phyloP scores from a whole-genome alignment of 768 basidiomycete genomes.

The Pisolithus orientalis region DNA sequence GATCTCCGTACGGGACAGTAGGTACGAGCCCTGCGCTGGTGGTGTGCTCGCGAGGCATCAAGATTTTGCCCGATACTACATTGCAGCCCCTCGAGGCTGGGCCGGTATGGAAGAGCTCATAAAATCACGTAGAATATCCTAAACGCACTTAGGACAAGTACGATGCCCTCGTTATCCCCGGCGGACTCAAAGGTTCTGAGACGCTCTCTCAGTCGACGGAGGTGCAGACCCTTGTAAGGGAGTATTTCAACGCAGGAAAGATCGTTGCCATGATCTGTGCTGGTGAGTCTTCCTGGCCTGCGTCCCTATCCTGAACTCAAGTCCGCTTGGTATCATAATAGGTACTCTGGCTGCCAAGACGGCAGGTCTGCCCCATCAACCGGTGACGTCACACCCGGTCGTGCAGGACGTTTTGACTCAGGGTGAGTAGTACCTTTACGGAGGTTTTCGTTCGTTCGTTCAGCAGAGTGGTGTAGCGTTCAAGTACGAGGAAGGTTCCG shows the following conservation, averaged over 20 bases:
- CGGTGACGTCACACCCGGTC: constrained; percentile 74
- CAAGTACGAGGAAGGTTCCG: constrained; percentile 66
- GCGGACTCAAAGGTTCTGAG: constrained; percentile 73
- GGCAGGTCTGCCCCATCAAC: constrained; percentile 53
- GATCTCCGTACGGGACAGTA: constrained; percentile 18
- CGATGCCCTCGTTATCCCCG: constrained; percentile 69
- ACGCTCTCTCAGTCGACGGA: constrained; percentile 53
- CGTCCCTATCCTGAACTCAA: too few species aligned
- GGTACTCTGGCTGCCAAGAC: constrained; percentile 67
- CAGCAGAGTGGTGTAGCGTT: constrained; percentile 40
- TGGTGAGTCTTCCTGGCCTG: constrained; percentile 34
- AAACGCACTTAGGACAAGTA: constrained; percentile 44
- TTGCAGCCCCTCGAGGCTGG: constrained; percentile 40
- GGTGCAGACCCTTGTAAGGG: constrained; percentile 58
- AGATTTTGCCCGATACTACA: constrained; percentile 59
- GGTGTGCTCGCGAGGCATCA: constrained; percentile 67
- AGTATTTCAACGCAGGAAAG: constrained; percentile 34
- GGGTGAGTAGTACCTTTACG: constrained; percentile 28
- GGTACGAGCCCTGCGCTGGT: constrained; percentile 40
- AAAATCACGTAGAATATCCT: neutral
- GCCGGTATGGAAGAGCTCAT: constrained; percentile 34
- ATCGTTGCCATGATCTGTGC: constrained; percentile 85
- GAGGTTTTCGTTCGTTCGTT: neutral
- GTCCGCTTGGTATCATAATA: constrained; percentile 16
- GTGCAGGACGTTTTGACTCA: constrained; percentile 54